Evolutionary conservation across 2,329 filamentous ascomycete genomes (phyloP), one percentile per base, ranked within the genome.

Genomic region (Trichoderma sp.): DNA sequence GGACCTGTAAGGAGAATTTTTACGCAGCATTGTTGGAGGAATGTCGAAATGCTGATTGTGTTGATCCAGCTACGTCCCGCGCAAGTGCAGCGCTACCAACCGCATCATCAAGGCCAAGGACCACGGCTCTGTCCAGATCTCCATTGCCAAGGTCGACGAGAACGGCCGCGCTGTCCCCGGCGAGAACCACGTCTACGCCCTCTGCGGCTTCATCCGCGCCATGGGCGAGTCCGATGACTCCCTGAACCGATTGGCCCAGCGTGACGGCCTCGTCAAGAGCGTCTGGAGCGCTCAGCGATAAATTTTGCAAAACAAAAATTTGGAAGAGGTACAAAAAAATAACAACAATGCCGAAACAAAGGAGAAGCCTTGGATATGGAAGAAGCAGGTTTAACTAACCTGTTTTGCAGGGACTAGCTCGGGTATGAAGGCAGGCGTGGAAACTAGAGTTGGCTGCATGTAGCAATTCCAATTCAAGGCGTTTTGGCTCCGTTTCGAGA

Each of bases 21-120:
- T 80, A 73, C 62, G 41, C 53, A 71, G 31, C n/a, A 38, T 18
- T 76, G 66, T 24, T 66, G 60, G 45, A 72, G 53, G 38, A 62
- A 35, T 41, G 35, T 21, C 45, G 78, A 77, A 79, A 78, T 82
- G 80, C 80, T 83, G 79, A 83, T 80, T 53, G 71, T 60, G 33
- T 59, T 27, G 78, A 75, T 76, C 66, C 85, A 97, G 95, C 87
- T 97, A 97, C 93, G 94, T 98, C 91, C 95, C 95, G 87, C 95
- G 96, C 91, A 98, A 98, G 91, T 98, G 96, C 94, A 95, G 92
- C 88, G 95, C 95, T 83, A 98, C 96, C 88, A 97, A 97, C 94
- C 95, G 97, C 89, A 98, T 98, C 91, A 98, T 99, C 93, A 98
- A 98, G 91, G 95, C 97, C 91, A 98, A 98, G 91, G 97, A 99